Base-by-base conservation (phyloP, 495 filamentous ascomycete genomes). In the Hypoxylon fuscum region DNA sequence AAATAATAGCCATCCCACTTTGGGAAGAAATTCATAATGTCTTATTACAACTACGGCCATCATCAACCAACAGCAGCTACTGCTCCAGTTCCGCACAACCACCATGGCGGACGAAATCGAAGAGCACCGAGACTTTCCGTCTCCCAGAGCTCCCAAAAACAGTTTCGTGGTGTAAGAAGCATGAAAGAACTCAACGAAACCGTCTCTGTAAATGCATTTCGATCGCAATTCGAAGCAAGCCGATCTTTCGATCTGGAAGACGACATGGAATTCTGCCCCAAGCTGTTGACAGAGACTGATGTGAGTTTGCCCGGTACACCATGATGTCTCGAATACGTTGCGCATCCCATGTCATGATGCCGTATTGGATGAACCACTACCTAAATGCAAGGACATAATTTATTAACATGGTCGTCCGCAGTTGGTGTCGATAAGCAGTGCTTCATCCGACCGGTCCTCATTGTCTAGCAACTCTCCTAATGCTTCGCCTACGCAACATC, bases 201-300 rank as follows among this genome's bases (percentile, higher is more conserved):
- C 42, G 86, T 87, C 32, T 82, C 87, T 29, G 82, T 93, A 41
- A 82, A 82, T 42, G 86, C 87, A 58, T 96, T 92, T 77, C 89
- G 93, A 55, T 83, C 86, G 35, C 85, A 90, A 70, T 96, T 96
- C 72, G 93, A 98, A 74, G 90, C 93, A 64, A 91, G 89, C 40
- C 88, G 92, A 51, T 97, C 93, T 18, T 99, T 99, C 72, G 95
- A 99, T 66, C 81, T 99, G 65, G 94, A 97, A 66, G 95, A 98
- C 72, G 95, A 98, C 74, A 80, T 97, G 77, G 89, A 96, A 73
- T 98, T 98, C 77, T 97, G 95, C 73, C 95, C 95, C 2, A 87
- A 88, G 66, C 84, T 98, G 63, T 81, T 97, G 80, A 97, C 93
- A 20, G 93, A 98, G 74, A 93, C 88, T 76, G 95, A 98, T 86